Percentiles rank a stretch among this genome's conserved stretches.
These are phyloP conservation scores for Tillandsia leiboldiana DNA, from an alignment of 176 grass and related monocot species.

Conservation along the genomic window DNA sequence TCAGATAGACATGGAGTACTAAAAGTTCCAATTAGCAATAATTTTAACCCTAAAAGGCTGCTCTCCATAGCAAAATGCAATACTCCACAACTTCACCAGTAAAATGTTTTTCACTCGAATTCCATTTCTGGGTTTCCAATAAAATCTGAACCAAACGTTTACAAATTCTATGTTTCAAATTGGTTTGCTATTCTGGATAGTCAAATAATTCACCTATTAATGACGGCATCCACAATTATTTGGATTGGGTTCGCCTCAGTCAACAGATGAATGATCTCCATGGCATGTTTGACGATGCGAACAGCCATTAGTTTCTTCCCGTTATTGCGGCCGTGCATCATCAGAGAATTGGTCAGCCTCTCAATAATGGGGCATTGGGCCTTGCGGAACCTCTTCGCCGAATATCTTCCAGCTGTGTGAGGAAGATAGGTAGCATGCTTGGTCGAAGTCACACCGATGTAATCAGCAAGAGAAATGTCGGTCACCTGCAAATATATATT, in stretches of 20 bases:
- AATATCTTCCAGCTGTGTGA: conserved; percentile 56
- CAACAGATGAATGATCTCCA: conserved; percentile 67
- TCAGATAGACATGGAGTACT: too few relatives aligned
- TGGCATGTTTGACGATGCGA: conserved; percentile 50
- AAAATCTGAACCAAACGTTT: too few relatives aligned
- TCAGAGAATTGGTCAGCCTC: conserved; percentile 56
- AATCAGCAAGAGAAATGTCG: conserved; percentile 54
- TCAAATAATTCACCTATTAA: conserved; percentile 38
- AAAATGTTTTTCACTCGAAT: too few relatives aligned
- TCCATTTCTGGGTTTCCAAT: too few relatives aligned
- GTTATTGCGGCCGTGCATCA: conserved; percentile 75
- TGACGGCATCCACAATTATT: conserved; percentile 57
- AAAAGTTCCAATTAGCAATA: too few relatives aligned
- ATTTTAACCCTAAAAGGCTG: too few relatives aligned
- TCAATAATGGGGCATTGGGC: conserved; percentile 61
- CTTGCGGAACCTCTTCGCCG: conserved; percentile 56
- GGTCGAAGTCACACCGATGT: conserved; percentile 39
- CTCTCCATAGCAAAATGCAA: too few relatives aligned
- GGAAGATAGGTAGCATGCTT: conserved; percentile 58
- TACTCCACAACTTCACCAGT: too few relatives aligned
- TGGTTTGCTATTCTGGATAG: background rate
- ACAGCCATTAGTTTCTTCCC: conserved; percentile 67
- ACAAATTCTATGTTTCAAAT: too few relatives aligned
- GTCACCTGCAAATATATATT: conserved; percentile 29
- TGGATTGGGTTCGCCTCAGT: conserved; percentile 68